Evolutionary conservation across 139 green algal genomes (phyloP), one percentile per base, ranked within the genome.

Genomic region (Picochlorum sp.): DNA sequence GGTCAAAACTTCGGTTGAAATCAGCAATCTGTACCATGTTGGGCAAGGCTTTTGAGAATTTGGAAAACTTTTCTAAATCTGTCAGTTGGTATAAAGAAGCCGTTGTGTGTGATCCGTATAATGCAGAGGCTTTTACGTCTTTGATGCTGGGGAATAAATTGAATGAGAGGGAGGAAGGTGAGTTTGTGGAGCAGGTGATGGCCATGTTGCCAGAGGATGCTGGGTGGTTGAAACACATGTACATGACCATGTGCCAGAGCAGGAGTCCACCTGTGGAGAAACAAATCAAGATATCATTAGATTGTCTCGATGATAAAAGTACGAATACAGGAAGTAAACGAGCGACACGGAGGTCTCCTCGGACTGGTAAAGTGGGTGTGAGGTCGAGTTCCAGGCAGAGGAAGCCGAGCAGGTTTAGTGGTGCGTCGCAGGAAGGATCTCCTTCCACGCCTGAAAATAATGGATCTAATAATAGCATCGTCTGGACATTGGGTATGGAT

Each of bases 101-200:
- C 4, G 66, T 97, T 31, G 54, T 70, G 67, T 60, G 70, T 16
- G 92, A 98, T 73, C 80, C 92, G 2, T 96, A 90, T 69, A 97
- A 91, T 72, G 89, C 90, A 49, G 92, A 98, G 70, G 92, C 92
- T 7, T 92, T 96, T 62, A 79, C 87, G 51, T 71, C 76, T 4
- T 71, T 98, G n/a, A 63, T 96, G 3, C 75, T 87, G 38, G 85
- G 83, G 31, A 83, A 96, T 75, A 86, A 97, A 89, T 77, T 98
- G 54, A 90, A 71, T 11, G 80, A 80, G 13, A 70, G 71, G 15
- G 80, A 96, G 71, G 92, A 96, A 78, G 23, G 72, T 24, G 45
- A 73, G n/a, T 71, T 95, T 66, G 51, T 92, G 10, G 38, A 72
- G 15, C 52, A 54, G 38, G 72, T 96, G 30, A 24, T 56, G 10